Conservation (phyloP, 768 basidiomycete genomes). For the Cyclocybe cylindracea region DNA sequence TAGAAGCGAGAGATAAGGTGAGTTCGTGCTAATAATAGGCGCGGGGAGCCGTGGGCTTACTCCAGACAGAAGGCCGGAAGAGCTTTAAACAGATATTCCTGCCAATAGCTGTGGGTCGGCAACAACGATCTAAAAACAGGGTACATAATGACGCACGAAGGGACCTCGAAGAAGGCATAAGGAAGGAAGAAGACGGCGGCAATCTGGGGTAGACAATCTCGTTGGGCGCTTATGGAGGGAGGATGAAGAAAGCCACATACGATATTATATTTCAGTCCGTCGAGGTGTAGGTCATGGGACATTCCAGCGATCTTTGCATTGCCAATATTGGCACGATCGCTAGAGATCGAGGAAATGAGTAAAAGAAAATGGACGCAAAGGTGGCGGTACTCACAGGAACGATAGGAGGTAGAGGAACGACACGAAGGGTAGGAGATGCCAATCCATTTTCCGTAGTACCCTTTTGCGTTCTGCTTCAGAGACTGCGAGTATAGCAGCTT, state of each 20-base stretch:
- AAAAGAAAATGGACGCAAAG: background rate
- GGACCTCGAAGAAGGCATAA: conserved; percentile 35
- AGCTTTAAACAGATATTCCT: conserved; percentile 36
- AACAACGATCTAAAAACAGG: background rate
- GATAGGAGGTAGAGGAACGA: conserved; percentile 46
- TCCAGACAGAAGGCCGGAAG: conserved; percentile 31
- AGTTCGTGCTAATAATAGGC: too few species aligned
- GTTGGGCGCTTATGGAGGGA: background rate
- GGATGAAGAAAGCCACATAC: conserved; percentile 16
- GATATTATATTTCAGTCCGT: conserved; percentile 35
- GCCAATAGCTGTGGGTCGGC: background rate
- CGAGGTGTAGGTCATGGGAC: conserved; percentile 26
- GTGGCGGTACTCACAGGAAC: conserved; percentile 33
- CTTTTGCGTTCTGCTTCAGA: conserved; percentile 24
- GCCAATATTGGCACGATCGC: conserved; percentile 38
- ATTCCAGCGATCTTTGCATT: conserved; percentile 37
- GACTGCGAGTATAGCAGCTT: background rate
- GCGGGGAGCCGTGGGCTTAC: conserved; percentile 14
- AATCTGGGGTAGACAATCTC: conserved; percentile 17
- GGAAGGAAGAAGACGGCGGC: conserved; percentile 38
- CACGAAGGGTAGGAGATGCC: conserved; percentile 44
- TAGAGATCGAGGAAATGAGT: conserved; percentile 5
- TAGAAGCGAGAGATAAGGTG: background rate
- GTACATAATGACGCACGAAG: conserved; percentile 24
- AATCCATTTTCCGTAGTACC: conserved; percentile 43